phyloP scores from a whole-genome alignment of 352 stramenopile species.

The Pythium pyrilobum region DNA sequence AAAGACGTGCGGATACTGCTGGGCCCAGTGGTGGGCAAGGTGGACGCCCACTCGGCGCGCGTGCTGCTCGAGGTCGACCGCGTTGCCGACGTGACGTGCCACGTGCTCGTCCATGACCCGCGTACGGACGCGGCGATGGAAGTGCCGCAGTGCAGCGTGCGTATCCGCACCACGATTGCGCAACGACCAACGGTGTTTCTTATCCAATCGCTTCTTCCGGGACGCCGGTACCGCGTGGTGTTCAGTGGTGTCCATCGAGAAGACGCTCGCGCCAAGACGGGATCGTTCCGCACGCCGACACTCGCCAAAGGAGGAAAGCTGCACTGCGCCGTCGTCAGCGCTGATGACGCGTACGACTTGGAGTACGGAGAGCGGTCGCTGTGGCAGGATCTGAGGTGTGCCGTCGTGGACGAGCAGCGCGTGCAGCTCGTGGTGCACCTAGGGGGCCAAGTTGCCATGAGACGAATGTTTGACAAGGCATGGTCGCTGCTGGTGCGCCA shows the following conservation, averaged over 20 bases:
- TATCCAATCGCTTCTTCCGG: constrained; percentile 39
- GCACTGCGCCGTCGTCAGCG: constrained; percentile 36
- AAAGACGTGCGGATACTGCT: constrained; percentile 50
- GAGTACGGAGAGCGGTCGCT: constrained; percentile 38
- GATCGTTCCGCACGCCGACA: constrained; percentile 44
- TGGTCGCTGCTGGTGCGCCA: constrained; percentile 55
- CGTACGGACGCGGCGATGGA: constrained; percentile 36
- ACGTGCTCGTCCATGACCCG: constrained; percentile 40
- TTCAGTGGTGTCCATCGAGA: constrained; percentile 50
- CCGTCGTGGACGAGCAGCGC: constrained; percentile 25
- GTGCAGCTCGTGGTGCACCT: constrained; percentile 56
- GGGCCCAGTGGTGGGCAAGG: constrained; percentile 62
- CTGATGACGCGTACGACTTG: constrained; percentile 40
- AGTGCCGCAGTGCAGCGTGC: constrained; percentile 25
- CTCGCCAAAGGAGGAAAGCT: constrained; percentile 24
- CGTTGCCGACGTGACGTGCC: constrained; percentile 33
- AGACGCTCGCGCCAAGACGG: constrained; percentile 28
- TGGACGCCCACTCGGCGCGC: constrained; percentile 39
- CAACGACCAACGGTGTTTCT: constrained; percentile 35
- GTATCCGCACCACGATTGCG: constrained; percentile 16
- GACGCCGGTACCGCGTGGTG: constrained; percentile 43
- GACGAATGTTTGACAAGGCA: constrained; percentile 63
- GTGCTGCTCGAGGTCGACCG: constrained; percentile 64
- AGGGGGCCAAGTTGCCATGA: constrained; percentile 62
- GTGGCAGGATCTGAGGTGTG: constrained; percentile 34